These are phyloP conservation scores for Truncatella angustata DNA, from an alignment of 2,329 filamentous ascomycete genomes.

Conservation along the genomic window DNA sequence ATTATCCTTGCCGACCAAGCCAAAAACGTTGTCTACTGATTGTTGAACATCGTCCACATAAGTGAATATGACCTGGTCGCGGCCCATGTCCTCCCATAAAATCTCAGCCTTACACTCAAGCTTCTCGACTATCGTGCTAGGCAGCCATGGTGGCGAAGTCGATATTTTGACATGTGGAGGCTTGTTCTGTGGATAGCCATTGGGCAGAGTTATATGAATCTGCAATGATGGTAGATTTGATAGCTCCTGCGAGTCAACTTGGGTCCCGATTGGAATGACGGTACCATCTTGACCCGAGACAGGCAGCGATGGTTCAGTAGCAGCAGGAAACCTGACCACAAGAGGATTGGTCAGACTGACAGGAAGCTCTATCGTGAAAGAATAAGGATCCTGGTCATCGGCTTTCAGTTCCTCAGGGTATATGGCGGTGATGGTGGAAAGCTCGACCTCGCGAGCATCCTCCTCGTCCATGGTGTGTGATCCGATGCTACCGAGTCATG, in stretches of 20 bases:
- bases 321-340: slow-evolving; percentile 56
- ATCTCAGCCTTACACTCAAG: slow-evolving; percentile 49
- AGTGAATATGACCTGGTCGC: slow-evolving; percentile 56
- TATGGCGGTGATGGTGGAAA: slow-evolving; percentile 61
- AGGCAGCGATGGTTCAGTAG: slow-evolving; percentile 32
- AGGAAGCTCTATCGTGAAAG: slow-evolving; percentile 56
- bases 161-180: slow-evolving; percentile 52
- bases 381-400: slow-evolving; percentile 40
- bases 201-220: slow-evolving; percentile 53
- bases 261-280: slow-evolving; percentile 10
- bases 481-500: slow-evolving; percentile 18
- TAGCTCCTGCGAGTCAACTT: slow-evolving; percentile 45
- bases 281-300: slow-evolving; percentile 15
- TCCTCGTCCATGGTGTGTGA: slow-evolving; percentile 37
- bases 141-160: slow-evolving; percentile 58
- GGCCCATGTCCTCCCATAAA: slow-evolving; percentile 63
- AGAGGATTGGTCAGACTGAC: slow-evolving; percentile 54
- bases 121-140: slow-evolving; percentile 41
- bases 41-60: slow-evolving; percentile 65
- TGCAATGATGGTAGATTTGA: slow-evolving; percentile 58
- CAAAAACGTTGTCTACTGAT: slow-evolving; percentile 59
- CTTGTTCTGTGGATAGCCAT: slow-evolving; percentile 53
- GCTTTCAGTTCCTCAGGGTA: slow-evolving; percentile 60
- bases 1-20: slow-evolving; percentile 46
- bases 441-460: slow-evolving; percentile 55